Conservation (phyloP, 2,329 filamentous ascomycete species). For the Orbilia oligospora region DNA sequence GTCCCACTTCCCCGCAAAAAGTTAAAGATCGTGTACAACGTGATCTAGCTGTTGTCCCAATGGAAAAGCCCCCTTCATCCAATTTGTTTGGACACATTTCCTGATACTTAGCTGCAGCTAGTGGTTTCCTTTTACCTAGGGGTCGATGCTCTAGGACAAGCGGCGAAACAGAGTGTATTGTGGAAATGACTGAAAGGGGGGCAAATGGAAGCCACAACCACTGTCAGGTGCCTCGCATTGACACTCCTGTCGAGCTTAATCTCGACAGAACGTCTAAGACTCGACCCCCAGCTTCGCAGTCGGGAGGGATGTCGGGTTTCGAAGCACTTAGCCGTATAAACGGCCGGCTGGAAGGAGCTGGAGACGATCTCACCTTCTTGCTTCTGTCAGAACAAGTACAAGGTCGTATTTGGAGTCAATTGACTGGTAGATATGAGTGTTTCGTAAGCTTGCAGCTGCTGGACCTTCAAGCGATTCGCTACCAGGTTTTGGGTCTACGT, state of each 20-base stretch:
- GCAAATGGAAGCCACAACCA: slow-evolving; percentile 34
- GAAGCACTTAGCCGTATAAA: slow-evolving; percentile 30
- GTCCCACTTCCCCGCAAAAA: slow-evolving; percentile 59
- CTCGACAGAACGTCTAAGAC: slow-evolving; percentile 30
- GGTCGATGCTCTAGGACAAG: slow-evolving; percentile 28
- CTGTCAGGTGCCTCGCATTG: slow-evolving; percentile 45
- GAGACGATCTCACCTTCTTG: slow-evolving; percentile 39
- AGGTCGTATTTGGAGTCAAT: slow-evolving; percentile 29
- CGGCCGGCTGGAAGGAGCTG: slow-evolving; percentile 52
- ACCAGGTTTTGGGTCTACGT: slow-evolving; percentile 34
- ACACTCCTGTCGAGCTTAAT: slow-evolving; percentile 29
- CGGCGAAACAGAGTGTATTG: slow-evolving; percentile 30
- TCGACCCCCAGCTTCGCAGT: slow-evolving; percentile 38
- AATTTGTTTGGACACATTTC: slow-evolving; percentile 26
- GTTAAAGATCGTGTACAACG: slow-evolving; percentile 58
- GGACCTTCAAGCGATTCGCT: slow-evolving; percentile 49
- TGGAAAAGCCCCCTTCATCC: slow-evolving; percentile 28
- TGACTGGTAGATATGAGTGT: slow-evolving; percentile 18
- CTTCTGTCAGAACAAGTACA: slow-evolving; percentile 6
- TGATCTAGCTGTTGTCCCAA: slow-evolving; percentile 39
- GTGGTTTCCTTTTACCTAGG: background rate
- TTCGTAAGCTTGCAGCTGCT: slow-evolving; percentile 49
- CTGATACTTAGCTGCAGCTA: slow-evolving; percentile 13
- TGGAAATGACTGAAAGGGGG: slow-evolving; percentile 42
- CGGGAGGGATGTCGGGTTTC: slow-evolving; percentile 42